Evolutionary conservation across 2,329 filamentous ascomycete genomes (phyloP), one percentile per base, ranked within the genome.

Genomic region (Cladophialophora bantiana): DNA sequence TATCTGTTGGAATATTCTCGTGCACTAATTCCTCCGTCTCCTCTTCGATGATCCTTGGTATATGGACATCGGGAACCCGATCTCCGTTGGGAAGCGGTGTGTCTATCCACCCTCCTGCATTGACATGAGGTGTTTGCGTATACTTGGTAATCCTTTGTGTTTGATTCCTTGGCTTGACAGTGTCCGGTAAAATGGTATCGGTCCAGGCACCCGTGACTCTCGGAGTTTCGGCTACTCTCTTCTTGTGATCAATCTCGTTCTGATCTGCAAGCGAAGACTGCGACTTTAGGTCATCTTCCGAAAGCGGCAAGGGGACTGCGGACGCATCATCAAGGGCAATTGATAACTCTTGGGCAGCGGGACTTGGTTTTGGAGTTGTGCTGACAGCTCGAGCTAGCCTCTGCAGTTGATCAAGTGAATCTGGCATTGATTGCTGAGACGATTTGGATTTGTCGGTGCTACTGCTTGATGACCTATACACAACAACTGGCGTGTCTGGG

Each of bases 131-230:
- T n/a, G 72, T 74, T 62, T 73, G 69, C 18, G 64, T 53, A 57
- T 70, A 71, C n/a, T 59, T 66, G 2, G 67, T 40, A 15, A 50
- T 12, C 38, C 59, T 64, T n/a, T 45, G 57, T 12, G 40, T 42
- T 50, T 62, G 59, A 40, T 65, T 73, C 35, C 56, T 57, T 1
- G 71, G 69, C 59, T 71, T 73, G 42, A 72, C 57, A 1, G 72
- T 74, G 45, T 81, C 79, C 12, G 80, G 79, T 70, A 81, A 72
- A 3, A 81, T 81, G 0, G 81, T 83, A 69, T 83, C 80, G 38
- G 82, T 78, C 80, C 80, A 83, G 2, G 80, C 80, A 12, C 81
- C 81, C 18, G 77, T 78, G 9, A 82, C 79, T 42, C 78, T 75
- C 2, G 81, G 81, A 1, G 81, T 83, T 54, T 59, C 68, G 38